Evolutionary conservation across 257 asterid species (phyloP).

Genomic region (Lycium barbarum): DNA sequence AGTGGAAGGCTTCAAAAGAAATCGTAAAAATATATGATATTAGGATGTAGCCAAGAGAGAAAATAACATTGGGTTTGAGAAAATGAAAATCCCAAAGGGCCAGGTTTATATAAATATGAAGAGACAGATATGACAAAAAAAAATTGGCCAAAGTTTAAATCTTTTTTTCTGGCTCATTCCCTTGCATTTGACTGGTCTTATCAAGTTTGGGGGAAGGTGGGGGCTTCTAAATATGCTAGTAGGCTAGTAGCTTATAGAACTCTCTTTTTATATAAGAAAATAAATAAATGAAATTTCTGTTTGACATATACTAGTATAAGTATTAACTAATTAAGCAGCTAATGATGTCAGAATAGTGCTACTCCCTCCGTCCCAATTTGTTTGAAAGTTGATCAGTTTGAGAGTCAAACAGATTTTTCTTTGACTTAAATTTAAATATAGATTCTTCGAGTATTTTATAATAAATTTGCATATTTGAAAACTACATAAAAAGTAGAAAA

Average conservation of each 20-base stretch:
- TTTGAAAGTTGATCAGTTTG: too few species aligned
- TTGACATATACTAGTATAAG: too few species aligned
- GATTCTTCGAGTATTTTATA: too few species aligned
- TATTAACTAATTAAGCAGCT: not conserved
- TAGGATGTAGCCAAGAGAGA: not conserved
- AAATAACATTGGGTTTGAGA: conserved; percentile 45
- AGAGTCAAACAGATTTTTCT: too few species aligned
- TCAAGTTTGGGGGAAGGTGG: conserved; percentile 33
- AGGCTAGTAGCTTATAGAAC: conserved; percentile 27
- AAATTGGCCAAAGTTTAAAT: conserved; percentile 3
- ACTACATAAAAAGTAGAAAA: too few species aligned
- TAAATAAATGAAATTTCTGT: not conserved
- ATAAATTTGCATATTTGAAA: too few species aligned
- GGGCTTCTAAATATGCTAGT: conserved; percentile 31
- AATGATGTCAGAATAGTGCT: too few species aligned
- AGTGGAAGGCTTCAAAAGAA: conserved; percentile 32
- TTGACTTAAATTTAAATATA: too few species aligned
- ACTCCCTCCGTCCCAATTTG: too few species aligned
- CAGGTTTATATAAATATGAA: conserved; percentile 55
- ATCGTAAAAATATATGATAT: too few species aligned
- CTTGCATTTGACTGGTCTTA: conserved; percentile 48
- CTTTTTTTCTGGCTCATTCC: conserved; percentile 5
- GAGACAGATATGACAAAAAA: not conserved
- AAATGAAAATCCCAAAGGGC: conserved; percentile 32
- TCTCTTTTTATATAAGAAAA: conserved; percentile 28